A percentile compares a stretch with the other conserved stretches of the same genome.
These are phyloP conservation scores for Pseudopithomyces maydicus DNA, from an alignment of 2,329 filamentous ascomycete species.

Conservation along the genomic window DNA sequence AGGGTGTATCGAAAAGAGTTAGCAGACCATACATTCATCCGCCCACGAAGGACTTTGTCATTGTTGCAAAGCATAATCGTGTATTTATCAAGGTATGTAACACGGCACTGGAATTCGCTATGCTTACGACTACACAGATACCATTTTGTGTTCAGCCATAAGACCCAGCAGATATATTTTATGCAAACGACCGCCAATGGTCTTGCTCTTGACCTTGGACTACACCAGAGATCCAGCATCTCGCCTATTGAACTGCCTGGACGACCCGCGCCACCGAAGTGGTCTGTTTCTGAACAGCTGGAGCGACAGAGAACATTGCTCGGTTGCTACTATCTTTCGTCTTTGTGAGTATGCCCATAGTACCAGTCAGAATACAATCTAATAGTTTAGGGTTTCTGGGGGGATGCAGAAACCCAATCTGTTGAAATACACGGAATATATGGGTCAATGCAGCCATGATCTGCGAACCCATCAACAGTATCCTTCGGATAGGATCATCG, in stretches of 20 bases:
- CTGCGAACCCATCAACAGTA: slow-evolving; percentile 29
- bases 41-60: slow-evolving; percentile 31
- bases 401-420: slow-evolving; percentile 39
- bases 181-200: slow-evolving; percentile 38
- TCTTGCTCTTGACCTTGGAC: slow-evolving; percentile 37
- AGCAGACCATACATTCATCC: slow-evolving; percentile 39
- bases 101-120: too few species aligned
- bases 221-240: slow-evolving; percentile 27
- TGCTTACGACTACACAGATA: slow-evolving; percentile 30
- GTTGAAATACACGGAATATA: slow-evolving; percentile 33
- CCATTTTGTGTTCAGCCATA: slow-evolving; percentile 42
- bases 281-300: slow-evolving; percentile 20
- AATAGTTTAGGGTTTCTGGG: slow-evolving; percentile 27
- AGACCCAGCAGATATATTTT: slow-evolving; percentile 40
- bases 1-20: slow-evolving; percentile 33
- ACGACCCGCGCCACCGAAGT: slow-evolving; percentile 16
- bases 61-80: slow-evolving; percentile 41
- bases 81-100: slow-evolving; percentile 38
- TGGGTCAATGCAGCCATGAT: slow-evolving; percentile 31
- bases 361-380: not conserved
- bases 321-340: slow-evolving; percentile 41
- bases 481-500: slow-evolving; percentile 30
- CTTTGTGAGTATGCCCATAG: slow-evolving; percentile 25
- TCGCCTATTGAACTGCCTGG: slow-evolving; percentile 20
- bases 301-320: slow-evolving; percentile 38